Evolutionary conservation across 2,329 filamentous ascomycete genomes (phyloP).

Genomic region (Calonectria fujianensis): DNA sequence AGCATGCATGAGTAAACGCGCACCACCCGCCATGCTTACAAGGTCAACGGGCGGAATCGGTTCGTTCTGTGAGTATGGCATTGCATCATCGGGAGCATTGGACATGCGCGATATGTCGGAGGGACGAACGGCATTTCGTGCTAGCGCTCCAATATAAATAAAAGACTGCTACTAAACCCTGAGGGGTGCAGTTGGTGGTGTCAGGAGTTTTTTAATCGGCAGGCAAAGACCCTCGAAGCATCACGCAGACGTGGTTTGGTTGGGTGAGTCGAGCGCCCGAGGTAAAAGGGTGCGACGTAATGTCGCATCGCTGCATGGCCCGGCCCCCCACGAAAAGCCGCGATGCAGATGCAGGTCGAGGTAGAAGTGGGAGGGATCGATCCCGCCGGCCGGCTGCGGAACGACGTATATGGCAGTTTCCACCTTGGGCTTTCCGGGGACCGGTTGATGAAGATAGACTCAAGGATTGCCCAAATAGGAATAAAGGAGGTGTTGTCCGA

Average conservation of each 20-base stretch:
- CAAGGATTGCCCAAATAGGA: conserved; percentile 26
- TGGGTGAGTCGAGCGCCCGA: conserved; percentile 2
- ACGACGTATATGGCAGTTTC: conserved; percentile 23
- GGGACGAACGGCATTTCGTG: conserved; percentile 1
- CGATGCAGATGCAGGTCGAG: conserved; percentile 17
- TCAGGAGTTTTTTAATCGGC: conserved; percentile 25
- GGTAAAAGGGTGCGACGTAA: conserved; percentile 16
- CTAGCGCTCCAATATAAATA: conserved; percentile 24
- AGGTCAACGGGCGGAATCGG: conserved; percentile 29
- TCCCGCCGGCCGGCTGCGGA: conserved; percentile 27
- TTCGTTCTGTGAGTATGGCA: conserved; percentile 32
- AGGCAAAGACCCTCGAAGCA: conserved; percentile 22
- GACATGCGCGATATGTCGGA: conserved; percentile 31
- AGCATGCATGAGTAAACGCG: background rate
- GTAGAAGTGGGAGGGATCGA: conserved; percentile 29
- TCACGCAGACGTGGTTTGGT: conserved; percentile 13
- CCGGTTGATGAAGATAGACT: conserved; percentile 17
- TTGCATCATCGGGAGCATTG: conserved; percentile 36
- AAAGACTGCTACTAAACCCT: conserved; percentile 20
- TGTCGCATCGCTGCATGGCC: conserved; percentile 25
- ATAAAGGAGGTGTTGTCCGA: background rate
- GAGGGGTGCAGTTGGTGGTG: conserved; percentile 9
- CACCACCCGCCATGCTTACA: conserved; percentile 21
- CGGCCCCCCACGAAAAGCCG: conserved; percentile 32
- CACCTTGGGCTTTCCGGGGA: conserved; percentile 33